Percentiles rank a stretch among this genome's conserved stretches.
Evolutionary conservation across 2,329 filamentous ascomycete species (phyloP).

Genomic region (Boeremia lycopersici): DNA sequence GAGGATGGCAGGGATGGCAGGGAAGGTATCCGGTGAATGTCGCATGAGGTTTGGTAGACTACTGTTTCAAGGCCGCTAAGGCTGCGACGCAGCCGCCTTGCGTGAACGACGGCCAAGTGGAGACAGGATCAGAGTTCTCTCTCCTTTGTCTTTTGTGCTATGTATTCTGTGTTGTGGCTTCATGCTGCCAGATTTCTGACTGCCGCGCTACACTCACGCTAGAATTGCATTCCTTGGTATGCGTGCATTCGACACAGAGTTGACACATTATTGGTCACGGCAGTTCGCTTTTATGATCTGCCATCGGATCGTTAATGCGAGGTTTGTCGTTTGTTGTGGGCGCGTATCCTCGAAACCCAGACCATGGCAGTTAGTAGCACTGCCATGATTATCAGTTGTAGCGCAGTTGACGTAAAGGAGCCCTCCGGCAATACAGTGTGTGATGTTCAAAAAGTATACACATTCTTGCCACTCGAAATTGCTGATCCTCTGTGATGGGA

Average conservation of each 20-base stretch:
- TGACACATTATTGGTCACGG: neutral
- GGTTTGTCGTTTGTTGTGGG: neutral
- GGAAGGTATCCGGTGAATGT: constrained; percentile 3
- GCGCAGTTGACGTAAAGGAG: neutral
- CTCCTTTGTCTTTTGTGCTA: neutral
- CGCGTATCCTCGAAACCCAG: neutral
- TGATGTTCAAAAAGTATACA: constrained; percentile 2
- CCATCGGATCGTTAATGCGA: neutral
- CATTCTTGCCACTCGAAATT: neutral
- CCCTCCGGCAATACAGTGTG: neutral
- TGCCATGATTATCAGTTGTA: neutral
- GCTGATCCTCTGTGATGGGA: neutral
- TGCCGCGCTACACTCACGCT: neutral
- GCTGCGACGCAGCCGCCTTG: constrained; percentile 2
- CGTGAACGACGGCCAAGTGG: constrained; percentile 3
- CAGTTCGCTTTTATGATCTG: neutral
- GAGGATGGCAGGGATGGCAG: neutral
- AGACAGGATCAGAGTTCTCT: neutral
- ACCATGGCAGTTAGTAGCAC: neutral
- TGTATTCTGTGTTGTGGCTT: neutral
- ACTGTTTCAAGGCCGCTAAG: constrained; percentile 10
- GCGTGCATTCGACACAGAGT: neutral
- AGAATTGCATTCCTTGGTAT: neutral
- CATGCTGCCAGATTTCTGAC: neutral
- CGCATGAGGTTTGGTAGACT: neutral